Evolutionary conservation across 2,329 filamentous ascomycete genomes (phyloP).

Genomic region (Ascochyta pisi): DNA sequence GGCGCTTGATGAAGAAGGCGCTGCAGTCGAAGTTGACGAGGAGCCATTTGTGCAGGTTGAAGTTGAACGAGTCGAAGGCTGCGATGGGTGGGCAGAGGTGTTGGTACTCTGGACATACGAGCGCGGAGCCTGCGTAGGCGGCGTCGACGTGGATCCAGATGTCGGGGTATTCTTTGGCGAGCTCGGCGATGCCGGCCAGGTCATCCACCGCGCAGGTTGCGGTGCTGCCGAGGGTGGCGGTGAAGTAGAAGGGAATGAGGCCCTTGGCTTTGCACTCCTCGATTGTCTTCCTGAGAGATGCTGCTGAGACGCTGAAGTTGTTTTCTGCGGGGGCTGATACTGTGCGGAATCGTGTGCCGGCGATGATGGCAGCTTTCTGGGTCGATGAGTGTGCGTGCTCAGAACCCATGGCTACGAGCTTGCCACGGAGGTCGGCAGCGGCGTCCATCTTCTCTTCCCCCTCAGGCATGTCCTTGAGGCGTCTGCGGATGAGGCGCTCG

Average conservation of each 20-base stretch:
- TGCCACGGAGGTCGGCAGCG: conserved; percentile 69
- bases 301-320: conserved; percentile 74
- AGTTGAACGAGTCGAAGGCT: conserved; percentile 85
- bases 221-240: conserved; percentile 83
- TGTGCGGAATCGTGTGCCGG: conserved; percentile 79
- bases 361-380: conserved; percentile 85
- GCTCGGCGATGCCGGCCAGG: conserved; percentile 70
- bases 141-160: conserved; percentile 95
- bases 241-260: conserved; percentile 85
- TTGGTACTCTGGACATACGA: conserved; percentile 82
- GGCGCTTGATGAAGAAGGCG: conserved; percentile 78
- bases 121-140: conserved; percentile 86
- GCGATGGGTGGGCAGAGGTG: conserved; percentile 67
- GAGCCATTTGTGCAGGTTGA: conserved; percentile 98
- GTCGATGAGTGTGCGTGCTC: conserved; percentile 83
- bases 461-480: conserved; percentile 37
- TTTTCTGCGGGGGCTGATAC: conserved; percentile 69
- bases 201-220: conserved; percentile 88
- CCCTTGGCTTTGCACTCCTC: conserved; percentile 71
- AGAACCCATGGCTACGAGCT: conserved; percentile 81
- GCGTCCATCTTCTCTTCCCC: conserved; percentile 59
- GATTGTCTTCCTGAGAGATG: conserved; percentile 66
- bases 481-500: conserved; percentile 66
- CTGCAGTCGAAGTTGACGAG: conserved; percentile 88
- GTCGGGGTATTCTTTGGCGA: conserved; percentile 61